Conservation (phyloP, 805 yeast species). For the Lachancea quebecensis region DNA sequence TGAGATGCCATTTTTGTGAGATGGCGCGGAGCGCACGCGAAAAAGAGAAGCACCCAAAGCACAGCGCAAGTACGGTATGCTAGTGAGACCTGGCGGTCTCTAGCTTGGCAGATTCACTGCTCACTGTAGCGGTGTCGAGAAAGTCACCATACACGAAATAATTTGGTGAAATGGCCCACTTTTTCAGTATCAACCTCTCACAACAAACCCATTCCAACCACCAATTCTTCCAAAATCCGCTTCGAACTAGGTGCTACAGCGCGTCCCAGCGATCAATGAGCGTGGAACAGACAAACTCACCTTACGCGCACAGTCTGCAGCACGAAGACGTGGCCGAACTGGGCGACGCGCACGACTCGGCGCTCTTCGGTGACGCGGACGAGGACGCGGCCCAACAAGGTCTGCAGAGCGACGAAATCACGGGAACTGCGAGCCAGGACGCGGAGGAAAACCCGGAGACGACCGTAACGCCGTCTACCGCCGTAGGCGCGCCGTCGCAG, state of each 20-base stretch:
- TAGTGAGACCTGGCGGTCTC: too few relatives aligned
- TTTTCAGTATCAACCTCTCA: background rate
- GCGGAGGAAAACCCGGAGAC: too few relatives aligned
- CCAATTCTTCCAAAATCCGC: background rate
- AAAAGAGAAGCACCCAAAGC: too few relatives aligned
- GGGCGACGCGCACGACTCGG: background rate
- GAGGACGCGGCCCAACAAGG: background rate
- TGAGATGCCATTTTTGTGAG: too few relatives aligned
- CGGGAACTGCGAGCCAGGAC: too few relatives aligned
- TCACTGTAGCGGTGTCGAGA: too few relatives aligned
- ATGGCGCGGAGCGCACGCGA: too few relatives aligned
- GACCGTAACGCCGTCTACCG: too few relatives aligned
- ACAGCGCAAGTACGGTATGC: too few relatives aligned
- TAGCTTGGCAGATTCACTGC: too few relatives aligned
- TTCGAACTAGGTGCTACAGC: background rate
- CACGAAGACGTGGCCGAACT: background rate
- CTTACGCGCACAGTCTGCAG: background rate
- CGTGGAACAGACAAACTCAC: background rate
- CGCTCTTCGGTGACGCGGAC: constrained; percentile 1
- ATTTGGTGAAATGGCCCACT: background rate
- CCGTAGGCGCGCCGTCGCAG: too few relatives aligned
- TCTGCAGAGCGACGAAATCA: background rate
- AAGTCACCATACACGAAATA: background rate
- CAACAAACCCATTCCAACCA: background rate
- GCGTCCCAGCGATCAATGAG: background rate